Conservation (phyloP, 805 yeast genomes). For the Starmerella ratchasimensis region DNA sequence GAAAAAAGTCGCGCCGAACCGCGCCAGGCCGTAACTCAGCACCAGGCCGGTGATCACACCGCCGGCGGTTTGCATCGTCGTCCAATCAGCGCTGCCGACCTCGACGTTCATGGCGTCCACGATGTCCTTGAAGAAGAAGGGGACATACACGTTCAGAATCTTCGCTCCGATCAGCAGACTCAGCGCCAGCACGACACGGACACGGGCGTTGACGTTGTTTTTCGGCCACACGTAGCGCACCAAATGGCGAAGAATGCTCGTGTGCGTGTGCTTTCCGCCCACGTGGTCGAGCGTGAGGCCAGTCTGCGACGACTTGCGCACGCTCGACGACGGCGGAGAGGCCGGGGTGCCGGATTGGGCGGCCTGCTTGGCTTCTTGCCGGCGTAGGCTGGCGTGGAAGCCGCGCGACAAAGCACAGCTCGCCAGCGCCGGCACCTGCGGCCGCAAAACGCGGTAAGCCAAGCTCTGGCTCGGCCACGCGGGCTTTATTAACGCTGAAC, state of each 20-base stretch:
- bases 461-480: no score
- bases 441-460: no score
- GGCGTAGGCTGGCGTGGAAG: no score
- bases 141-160: constrained; percentile 84
- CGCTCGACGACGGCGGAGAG: no score
- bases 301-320: no score
- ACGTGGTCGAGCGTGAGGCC: no score
- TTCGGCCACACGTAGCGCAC: constrained; percentile 29
- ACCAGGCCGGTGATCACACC: constrained; percentile 33
- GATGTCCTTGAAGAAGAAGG: constrained; percentile 78
- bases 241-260: constrained; percentile 20
- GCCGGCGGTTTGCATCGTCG: constrained; percentile 41
- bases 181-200: constrained; percentile 66
- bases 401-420: no score
- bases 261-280: constrained; percentile 7
- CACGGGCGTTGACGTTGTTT: constrained; percentile 30
- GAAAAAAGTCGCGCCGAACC: constrained; percentile 86
- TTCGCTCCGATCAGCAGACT: constrained; percentile 65
- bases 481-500: no score
- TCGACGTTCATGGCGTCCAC: constrained; percentile 85
- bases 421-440: no score
- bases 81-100: no score
- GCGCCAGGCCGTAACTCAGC: constrained; percentile 80
- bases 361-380: no score
- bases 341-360: no score